A percentile compares a stretch with the other conserved stretches of the same genome.
Evolutionary conservation across 2,329 filamentous ascomycete genomes (phyloP).

Genomic region (Colletotrichum sp.): DNA sequence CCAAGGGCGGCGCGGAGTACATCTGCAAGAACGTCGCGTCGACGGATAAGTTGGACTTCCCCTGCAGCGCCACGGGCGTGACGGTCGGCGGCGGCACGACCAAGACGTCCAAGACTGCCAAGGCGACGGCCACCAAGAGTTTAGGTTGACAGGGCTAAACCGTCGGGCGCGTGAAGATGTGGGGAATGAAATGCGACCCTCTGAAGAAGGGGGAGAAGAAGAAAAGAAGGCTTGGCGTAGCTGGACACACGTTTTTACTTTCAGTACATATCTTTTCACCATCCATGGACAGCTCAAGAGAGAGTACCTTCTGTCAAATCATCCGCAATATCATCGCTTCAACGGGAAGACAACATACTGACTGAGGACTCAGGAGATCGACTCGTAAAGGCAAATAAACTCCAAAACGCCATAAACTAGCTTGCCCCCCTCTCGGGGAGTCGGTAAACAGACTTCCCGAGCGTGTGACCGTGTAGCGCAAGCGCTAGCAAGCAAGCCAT

Average conservation of each 20-base stretch:
- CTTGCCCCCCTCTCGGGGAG: not conserved
- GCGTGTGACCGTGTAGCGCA: not conserved
- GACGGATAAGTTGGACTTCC: not conserved
- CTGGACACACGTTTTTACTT: not conserved
- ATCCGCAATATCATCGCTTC: not conserved
- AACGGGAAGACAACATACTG: not conserved
- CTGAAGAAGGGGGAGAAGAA: not conserved
- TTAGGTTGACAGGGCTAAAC: not conserved
- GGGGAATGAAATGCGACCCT: not conserved
- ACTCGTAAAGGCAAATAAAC: not conserved
- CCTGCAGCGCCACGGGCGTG: not conserved
- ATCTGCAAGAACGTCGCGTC: not conserved
- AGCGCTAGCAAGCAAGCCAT: not conserved
- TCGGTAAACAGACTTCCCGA: not conserved
- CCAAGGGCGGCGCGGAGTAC: not conserved
- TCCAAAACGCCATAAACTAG: not conserved
- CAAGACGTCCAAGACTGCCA: not conserved
- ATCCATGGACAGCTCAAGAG: not conserved
- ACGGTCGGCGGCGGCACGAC: not conserved
- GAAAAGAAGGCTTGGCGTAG: not conserved
- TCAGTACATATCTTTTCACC: not conserved
- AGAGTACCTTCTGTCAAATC: not conserved
- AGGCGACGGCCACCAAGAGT: not conserved
- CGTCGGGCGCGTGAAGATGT: not conserved
- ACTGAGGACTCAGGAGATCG: not conserved